phyloP scores from a whole-genome alignment of 805 yeast species.

The Brettanomyces custersianus region DNA sequence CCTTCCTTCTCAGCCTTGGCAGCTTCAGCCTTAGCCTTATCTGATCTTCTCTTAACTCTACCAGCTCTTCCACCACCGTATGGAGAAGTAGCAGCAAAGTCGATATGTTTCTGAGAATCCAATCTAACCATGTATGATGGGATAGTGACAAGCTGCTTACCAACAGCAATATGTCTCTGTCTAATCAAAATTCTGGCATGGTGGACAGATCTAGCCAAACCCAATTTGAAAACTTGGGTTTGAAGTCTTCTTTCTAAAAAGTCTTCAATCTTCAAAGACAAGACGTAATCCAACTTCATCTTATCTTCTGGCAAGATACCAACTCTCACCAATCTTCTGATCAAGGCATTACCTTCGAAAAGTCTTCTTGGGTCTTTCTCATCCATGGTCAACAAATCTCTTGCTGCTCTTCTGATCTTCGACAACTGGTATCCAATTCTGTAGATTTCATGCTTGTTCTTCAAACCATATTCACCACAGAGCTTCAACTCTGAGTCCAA shows the following conservation, averaged over 20 bases:
- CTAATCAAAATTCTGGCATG: conserved; percentile 98
- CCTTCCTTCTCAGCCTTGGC: conserved; percentile 58
- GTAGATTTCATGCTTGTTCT: conserved; percentile 99
- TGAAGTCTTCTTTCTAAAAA: conserved; percentile 99
- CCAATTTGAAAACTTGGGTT: conserved; percentile 99
- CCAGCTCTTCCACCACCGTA: conserved; percentile 99
- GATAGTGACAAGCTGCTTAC: conserved; percentile 97
- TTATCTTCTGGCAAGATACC: conserved; percentile 99
- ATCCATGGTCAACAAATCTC: conserved; percentile 99
- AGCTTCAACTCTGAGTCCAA: conserved; percentile 98
- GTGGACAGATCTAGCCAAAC: conserved; percentile 98
- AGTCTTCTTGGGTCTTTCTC: conserved; percentile 99
- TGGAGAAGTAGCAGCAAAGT: conserved; percentile 98
- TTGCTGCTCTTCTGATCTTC: conserved; percentile 99
- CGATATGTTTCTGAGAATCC: conserved; percentile 99
- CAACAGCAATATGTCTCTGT: conserved; percentile 99
- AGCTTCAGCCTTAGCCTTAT: conserved; percentile 52
- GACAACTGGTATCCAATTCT: conserved; percentile 99
- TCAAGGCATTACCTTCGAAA: conserved; percentile 99
- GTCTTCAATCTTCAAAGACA: conserved; percentile 96
- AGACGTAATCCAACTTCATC: conserved; percentile 99
- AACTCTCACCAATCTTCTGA: conserved; percentile 98
- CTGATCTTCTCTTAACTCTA: conserved; percentile 96
- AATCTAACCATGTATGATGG: conserved; percentile 99
- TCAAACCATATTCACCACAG: conserved; percentile 99